phyloP scores from a whole-genome alignment of 257 asterid genomes.

The Ilex asprella region DNA sequence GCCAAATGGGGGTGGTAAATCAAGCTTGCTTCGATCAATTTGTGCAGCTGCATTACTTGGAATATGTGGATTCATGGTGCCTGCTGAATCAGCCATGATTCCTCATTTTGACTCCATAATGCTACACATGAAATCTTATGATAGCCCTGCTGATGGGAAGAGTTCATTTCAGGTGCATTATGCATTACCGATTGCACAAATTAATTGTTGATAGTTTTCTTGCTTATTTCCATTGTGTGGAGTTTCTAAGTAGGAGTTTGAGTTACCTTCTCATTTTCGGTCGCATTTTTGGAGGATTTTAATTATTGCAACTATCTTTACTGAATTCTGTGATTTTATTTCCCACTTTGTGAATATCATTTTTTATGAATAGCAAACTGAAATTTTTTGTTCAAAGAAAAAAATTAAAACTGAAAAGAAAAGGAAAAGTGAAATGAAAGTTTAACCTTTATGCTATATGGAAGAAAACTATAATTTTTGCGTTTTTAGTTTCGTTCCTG shows the following conservation, averaged over 20 bases:
- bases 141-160: slow-evolving; percentile 96
- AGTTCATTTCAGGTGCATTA: slow-evolving; percentile 85
- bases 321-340: too few species aligned
- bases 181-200: not conserved
- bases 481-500: too few species aligned
- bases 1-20: slow-evolving; percentile 98
- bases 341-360: too few species aligned
- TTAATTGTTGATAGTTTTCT: not conserved
- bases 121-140: slow-evolving; percentile 96
- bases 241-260: not conserved
- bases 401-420: too few species aligned
- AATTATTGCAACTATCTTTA: too few species aligned
- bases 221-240: not conserved
- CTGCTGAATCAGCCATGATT: slow-evolving; percentile 84
- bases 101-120: slow-evolving; percentile 94
- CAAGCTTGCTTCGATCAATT: slow-evolving; percentile 83
- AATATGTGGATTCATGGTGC: slow-evolving; percentile 90
- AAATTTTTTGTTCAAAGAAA: too few species aligned
- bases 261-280: not conserved
- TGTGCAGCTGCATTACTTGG: slow-evolving; percentile 94
- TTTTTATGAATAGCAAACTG: too few species aligned
- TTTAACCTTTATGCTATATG: too few species aligned
- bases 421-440: too few species aligned
- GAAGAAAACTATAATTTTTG: too few species aligned
- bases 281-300: not conserved